Base-by-base conservation (phyloP, 495 filamentous ascomycete genomes). In the Trypethelium eluteriae region DNA sequence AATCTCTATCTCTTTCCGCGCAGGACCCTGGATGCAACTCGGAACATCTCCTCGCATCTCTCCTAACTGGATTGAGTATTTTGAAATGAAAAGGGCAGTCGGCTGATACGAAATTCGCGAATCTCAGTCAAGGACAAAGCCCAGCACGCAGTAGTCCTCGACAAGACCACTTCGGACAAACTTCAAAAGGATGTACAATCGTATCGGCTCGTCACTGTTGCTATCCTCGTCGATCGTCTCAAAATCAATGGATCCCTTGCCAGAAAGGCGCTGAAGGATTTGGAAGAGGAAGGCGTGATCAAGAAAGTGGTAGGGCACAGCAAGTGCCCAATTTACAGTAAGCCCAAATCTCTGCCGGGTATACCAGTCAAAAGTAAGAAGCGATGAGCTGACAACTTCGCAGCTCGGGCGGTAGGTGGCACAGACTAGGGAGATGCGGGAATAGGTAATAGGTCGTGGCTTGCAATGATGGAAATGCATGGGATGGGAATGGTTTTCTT, bases 161-260 rank as follows among this genome's bases (percentile, higher is more conserved):
- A 89, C 78, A 89, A 88, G 81, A 66, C 76, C 74, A 85, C 82
- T 77, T 78, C 79, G 69, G 85, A 88, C 79, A 86, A 87, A 85
- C 89, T 96, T 77, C 87, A 94, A 84, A 97, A 97, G 84, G 93
- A 97, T 85, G 95, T 99, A 72, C 94, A 98, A 81, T 96, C 95
- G 69, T 99, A 97, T 89, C 92, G 95, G 75, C 92, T 99, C 81
- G 90, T 99, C 85, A 99, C 95, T 75, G 90, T 98, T 76, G 91
- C 95, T 73, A 92, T 89, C 73, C 93, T 99, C 74, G 95, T 99
- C 85, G 95, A 99, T 79, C 86, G 95, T 77, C 87, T 97, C 79
- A 99, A 99, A 92, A 96, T 99, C 86, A 99, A 99, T 83, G 95
- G 95, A 76, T 93, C 89, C 75, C 84, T 99, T 75, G 95, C 95